Evolutionary conservation across 1,284 basidiomycete genomes (phyloP).

Genomic region (Cryptococcus sp.): DNA sequence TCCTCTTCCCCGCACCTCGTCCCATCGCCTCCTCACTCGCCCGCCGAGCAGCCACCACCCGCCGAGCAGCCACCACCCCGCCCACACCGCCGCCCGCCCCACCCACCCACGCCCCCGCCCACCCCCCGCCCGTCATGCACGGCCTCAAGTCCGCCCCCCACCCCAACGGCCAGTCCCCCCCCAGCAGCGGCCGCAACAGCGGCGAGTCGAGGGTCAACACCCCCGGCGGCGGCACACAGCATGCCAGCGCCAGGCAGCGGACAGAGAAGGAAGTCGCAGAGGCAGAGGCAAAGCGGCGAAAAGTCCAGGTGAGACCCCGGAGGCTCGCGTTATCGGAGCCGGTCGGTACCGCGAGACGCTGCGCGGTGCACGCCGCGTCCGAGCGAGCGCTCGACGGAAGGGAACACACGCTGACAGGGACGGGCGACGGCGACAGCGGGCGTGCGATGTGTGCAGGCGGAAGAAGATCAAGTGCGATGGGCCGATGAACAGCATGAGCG

Average conservation of each 20-base stretch:
- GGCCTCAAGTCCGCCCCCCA: too few relatives aligned
- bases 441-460: constrained; percentile 48
- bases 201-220: neutral
- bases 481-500: constrained; percentile 40
- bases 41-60: neutral
- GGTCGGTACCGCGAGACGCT: too few relatives aligned
- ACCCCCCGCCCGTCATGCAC: too few relatives aligned
- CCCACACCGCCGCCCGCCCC: neutral
- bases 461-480: constrained; percentile 52
- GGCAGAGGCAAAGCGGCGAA: constrained; percentile 27
- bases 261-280: constrained; percentile 14
- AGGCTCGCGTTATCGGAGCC: neutral
- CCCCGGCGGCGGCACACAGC: neutral
- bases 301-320: constrained; percentile 23
- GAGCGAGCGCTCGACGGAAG: too few relatives aligned
- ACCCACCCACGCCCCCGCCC: neutral
- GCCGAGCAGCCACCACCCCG: neutral
- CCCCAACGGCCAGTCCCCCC: too few relatives aligned
- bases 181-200: too few relatives aligned
- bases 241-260: neutral
- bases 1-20: neutral
- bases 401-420: too few relatives aligned
- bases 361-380: too few relatives aligned
- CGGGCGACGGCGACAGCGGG: constrained; percentile 29
- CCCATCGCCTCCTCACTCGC: too few relatives aligned